Percentiles rank a stretch among this genome's conserved stretches.
Conservation (phyloP, 805 yeast genomes). For the Starmerella apis region DNA sequence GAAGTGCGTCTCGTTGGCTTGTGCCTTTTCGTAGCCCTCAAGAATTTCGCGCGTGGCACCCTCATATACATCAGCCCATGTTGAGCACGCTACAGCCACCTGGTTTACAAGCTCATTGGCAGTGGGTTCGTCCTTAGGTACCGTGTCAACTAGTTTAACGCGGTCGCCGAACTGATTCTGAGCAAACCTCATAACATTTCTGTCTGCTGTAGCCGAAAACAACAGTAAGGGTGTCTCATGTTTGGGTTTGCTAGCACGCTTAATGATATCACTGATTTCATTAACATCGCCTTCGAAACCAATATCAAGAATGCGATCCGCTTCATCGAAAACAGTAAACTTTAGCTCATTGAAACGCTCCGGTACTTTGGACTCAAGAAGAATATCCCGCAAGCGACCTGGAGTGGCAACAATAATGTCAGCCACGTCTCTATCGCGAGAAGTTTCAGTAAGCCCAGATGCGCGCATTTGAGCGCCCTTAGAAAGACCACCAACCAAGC, state of each 20-base stretch:
- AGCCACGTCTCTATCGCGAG: constrained; percentile 13
- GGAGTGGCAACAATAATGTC: constrained; percentile 80
- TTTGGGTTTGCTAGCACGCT: constrained; percentile 37
- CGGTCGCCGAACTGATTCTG: constrained; percentile 34
- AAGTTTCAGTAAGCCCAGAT: constrained; percentile 33
- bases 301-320: constrained; percentile 73
- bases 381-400: constrained; percentile 63
- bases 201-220: constrained; percentile 81
- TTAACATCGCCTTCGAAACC: constrained; percentile 61
- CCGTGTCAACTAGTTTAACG: constrained; percentile 50
- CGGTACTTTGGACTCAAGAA: constrained; percentile 39
- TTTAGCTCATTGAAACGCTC: constrained; percentile 44
- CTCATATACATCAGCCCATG: constrained; percentile 48
- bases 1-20: constrained; percentile 33
- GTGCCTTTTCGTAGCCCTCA: constrained; percentile 28
- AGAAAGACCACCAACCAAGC: constrained; percentile 61
- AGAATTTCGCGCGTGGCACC: constrained; percentile 44
- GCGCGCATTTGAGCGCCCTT: constrained; percentile 34
- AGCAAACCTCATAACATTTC: constrained; percentile 57
- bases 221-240: constrained; percentile 48
- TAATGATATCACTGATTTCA: constrained; percentile 38
- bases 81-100: constrained; percentile 44
- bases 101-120: constrained; percentile 71
- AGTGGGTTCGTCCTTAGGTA: constrained; percentile 61
- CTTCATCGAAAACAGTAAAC: constrained; percentile 76